These are phyloP conservation scores for Aspergillus sp. DNA, from an alignment of 2,329 filamentous ascomycete genomes.

Conservation along the genomic window DNA sequence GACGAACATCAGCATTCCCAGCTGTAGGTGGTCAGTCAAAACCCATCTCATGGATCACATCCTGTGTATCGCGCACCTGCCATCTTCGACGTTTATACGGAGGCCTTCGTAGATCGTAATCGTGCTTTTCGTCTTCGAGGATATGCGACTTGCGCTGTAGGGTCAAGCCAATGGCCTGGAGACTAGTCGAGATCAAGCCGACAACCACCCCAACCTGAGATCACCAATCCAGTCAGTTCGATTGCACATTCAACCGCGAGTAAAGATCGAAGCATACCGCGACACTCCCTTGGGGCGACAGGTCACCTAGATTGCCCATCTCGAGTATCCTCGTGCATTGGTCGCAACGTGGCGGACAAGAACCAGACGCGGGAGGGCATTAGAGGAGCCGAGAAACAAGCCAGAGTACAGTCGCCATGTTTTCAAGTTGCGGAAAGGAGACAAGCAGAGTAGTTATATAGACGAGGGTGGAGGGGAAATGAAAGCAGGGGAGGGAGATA, in stretches of 20 bases:
- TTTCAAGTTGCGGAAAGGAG: neutral
- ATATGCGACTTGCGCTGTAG: slow-evolving; percentile 98
- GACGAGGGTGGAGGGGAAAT: neutral
- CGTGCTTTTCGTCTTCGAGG: slow-evolving; percentile 89
- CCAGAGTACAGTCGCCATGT: slow-evolving; percentile 9
- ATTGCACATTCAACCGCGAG: neutral
- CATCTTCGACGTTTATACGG: slow-evolving; percentile 88
- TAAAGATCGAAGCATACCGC: slow-evolving; percentile 55
- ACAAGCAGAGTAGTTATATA: neutral
- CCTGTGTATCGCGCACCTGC: slow-evolving; percentile 57
- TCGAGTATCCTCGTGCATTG: slow-evolving; percentile 38
- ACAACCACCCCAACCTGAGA: slow-evolving; percentile 84
- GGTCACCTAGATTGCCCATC: slow-evolving; percentile 72
- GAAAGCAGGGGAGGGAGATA: neutral
- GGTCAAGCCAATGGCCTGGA: slow-evolving; percentile 92
- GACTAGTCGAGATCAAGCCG: slow-evolving; percentile 86
- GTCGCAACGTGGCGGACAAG: slow-evolving; percentile 17
- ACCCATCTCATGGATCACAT: slow-evolving; percentile 14
- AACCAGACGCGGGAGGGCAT: slow-evolving; percentile 12
- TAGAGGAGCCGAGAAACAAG: slow-evolving; percentile 10
- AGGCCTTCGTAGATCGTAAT: slow-evolving; percentile 74
- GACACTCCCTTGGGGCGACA: slow-evolving; percentile 76
- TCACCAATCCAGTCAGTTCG: slow-evolving; percentile 17
- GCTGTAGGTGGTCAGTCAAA: slow-evolving; percentile 31
- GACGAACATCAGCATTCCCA: slow-evolving; percentile 97